These are phyloP conservation scores for Ligustrum vulgare DNA, from an alignment of 257 asterid species.

Conservation along the genomic window DNA sequence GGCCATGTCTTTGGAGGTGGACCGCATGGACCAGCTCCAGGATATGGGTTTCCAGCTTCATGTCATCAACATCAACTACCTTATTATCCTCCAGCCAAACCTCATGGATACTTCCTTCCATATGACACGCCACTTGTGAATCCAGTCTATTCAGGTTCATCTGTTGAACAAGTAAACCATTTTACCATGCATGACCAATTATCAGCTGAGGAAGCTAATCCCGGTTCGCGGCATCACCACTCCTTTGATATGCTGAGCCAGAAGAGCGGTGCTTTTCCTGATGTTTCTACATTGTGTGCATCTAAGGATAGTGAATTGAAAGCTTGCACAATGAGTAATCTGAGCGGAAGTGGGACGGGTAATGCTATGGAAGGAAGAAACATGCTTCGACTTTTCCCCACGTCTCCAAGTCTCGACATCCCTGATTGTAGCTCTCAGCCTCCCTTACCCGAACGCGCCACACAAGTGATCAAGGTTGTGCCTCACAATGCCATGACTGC, in stretches of 20 bases:
- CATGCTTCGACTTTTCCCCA: slow-evolving; percentile 55
- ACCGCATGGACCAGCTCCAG: slow-evolving; percentile 38
- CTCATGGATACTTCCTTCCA: slow-evolving; percentile 57
- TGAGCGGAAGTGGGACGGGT: slow-evolving; percentile 28
- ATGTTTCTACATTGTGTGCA: slow-evolving; percentile 7
- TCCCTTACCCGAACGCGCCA: slow-evolving; percentile 19
- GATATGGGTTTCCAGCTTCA: slow-evolving; percentile 47
- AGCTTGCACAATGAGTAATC: slow-evolving; percentile 63
- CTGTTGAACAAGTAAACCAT: slow-evolving; percentile 35
- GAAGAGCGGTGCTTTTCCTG: slow-evolving; percentile 22
- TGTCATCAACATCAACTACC: slow-evolving; percentile 42
- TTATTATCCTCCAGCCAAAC: slow-evolving; percentile 33
- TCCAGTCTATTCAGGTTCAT: slow-evolving; percentile 36
- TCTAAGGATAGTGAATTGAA: slow-evolving; percentile 52
- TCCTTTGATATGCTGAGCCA: slow-evolving; percentile 26
- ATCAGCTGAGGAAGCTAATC: not conserved
- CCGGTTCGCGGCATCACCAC: slow-evolving; percentile 22
- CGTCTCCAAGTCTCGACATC: slow-evolving; percentile 32
- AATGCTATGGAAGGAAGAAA: slow-evolving; percentile 34
- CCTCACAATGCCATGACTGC: slow-evolving; percentile 73
- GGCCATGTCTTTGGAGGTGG: slow-evolving; percentile 31
- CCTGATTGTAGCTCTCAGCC: slow-evolving; percentile 18
- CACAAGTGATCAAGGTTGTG: slow-evolving; percentile 47
- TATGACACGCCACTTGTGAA: slow-evolving; percentile 55
- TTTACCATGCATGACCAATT: not conserved